Base-by-base conservation (phyloP, 148 eudicot genomes). In the Dysphania ambrosioides region DNA sequence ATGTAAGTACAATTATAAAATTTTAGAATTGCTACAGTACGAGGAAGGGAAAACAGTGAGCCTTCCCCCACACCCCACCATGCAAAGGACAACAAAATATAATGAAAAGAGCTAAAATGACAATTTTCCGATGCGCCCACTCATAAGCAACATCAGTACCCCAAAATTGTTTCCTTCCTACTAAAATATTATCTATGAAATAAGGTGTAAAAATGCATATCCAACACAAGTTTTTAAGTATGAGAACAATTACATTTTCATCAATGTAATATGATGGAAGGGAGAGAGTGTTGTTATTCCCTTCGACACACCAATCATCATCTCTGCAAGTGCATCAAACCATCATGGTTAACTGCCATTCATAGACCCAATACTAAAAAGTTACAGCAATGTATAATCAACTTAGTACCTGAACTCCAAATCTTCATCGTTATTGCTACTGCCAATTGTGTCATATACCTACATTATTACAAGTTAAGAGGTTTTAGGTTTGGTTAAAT, bases 261-360 rank as follows among this genome's bases (percentile, higher is more conserved):
- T 94, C 97, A 72, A 94, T 94, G 83, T 92, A 94, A 83, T 94
- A 92, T 70, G 96, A 88, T 49, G 98, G 98, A 84, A 94, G 88
- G 63, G 98, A 88, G 66, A 90, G 89, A n/a, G 87, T 86, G 66
- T 82, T 90, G 76, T 80, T 88, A 76, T 84, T 89, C 65, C 91
- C 97, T 78, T 92, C 92, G 74, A 87, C 79, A 79, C 86, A 79
- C 98, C 98, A 94, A 62, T 90, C 93, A 58, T 90, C 90, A 77
- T 88, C 90, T 86, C 98, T 94, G 96, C 88, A 85, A 16, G 75
- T 16, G 73, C 81, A 40, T 51, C 38, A 59, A 78, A 68, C 77
- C 57, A 75, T 66, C 76, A 70, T 62, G 26, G 44, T 76, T 80
- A 57, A 65, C 59, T 68, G 68, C 38, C 53, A 64, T 75, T 56